Evolutionary conservation across 306 rosid species (phyloP), one percentile per base, ranked within the genome.

Genomic region (Calophaca sinica): DNA sequence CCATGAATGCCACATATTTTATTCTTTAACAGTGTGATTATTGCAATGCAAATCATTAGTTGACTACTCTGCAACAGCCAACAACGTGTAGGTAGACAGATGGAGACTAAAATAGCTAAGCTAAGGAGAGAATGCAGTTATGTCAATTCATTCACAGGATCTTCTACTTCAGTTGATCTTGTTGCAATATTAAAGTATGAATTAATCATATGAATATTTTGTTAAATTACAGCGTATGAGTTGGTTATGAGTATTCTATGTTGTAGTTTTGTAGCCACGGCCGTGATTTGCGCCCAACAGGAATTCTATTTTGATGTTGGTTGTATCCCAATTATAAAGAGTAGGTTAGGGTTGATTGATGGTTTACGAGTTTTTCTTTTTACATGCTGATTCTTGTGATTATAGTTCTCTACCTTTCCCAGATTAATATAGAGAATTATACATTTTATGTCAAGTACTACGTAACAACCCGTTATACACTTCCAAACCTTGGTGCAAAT

Each of bases 1-100:
- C 70, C 51, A 72, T 38, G 49, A 68, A 28, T 62, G 41, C 66
- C 55, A 38, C 20, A 29, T 48, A 54, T 67, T 59, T 58, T 29
- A 53, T 71, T 68, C 62, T 61, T 73, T 72, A 32, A 67, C 39
- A 7, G 69, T 26, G 62, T 73, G 72, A 64, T 68, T 51, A 41
- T 15, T 74, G 70, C 83, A 52, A 68, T 33, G 48, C 75, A 33
- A 73, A 66, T 38, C 65, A 66, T 48, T 48, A 73, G 45, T 32
- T 32, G 71, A 65, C 55, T 65, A 42, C 12, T 49, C 46, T 9
- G 5, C 66, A 70, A 29, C 65, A 48, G 64, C 6, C 57, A 48
- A 80, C 63, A 44, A 59, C 14, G 11, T 31, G 50, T 38, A 67
- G 67, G 45, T 65, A 38, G 75, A 49, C 68, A 31, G 7, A 55